Conservation (phyloP, 768 basidiomycete genomes). For the Pleurotus cornucopiae region DNA sequence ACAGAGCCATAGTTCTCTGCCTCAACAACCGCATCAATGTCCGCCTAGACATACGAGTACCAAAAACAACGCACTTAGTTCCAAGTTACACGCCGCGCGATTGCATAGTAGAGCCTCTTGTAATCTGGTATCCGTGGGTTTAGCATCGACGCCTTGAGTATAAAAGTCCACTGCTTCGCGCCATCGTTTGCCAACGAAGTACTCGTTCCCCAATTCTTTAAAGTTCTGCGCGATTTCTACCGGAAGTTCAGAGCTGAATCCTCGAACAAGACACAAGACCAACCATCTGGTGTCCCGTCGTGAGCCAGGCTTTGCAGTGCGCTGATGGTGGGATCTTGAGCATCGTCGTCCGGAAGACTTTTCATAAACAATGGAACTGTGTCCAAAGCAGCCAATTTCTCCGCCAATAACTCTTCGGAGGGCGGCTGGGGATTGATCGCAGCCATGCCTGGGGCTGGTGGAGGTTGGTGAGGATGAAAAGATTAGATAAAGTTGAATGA, state of each 20-base stretch:
- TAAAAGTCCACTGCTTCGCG: slow-evolving; percentile 90
- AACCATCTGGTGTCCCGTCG: slow-evolving; percentile 94
- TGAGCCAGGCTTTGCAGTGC: slow-evolving; percentile 84
- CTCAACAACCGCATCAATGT: background rate
- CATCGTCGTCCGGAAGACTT: slow-evolving; percentile 66
- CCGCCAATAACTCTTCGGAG: slow-evolving; percentile 27
- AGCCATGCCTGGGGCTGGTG: background rate
- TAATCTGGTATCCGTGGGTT: slow-evolving; percentile 58
- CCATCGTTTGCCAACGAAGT: slow-evolving; percentile 82
- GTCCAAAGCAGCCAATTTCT: slow-evolving; percentile 47
- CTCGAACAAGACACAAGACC: slow-evolving; percentile 28
- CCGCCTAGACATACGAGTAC: background rate
- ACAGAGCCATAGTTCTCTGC: slow-evolving; percentile 87
- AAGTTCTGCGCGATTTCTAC: slow-evolving; percentile 88
- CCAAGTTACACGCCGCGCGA: slow-evolving; percentile 90
- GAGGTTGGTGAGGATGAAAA: background rate
- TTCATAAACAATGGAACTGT: slow-evolving; percentile 91
- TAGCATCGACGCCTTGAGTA: slow-evolving; percentile 82
- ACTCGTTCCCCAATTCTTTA: slow-evolving; percentile 94
- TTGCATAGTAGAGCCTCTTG: slow-evolving; percentile 77
- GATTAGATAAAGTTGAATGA: background rate
- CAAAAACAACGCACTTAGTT: slow-evolving; percentile 55
- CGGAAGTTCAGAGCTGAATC: background rate
- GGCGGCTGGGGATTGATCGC: slow-evolving; percentile 31
- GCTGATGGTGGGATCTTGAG: slow-evolving; percentile 63